Base-by-base conservation (phyloP, 768 basidiomycete genomes). In the Termitomyces heimii region DNA sequence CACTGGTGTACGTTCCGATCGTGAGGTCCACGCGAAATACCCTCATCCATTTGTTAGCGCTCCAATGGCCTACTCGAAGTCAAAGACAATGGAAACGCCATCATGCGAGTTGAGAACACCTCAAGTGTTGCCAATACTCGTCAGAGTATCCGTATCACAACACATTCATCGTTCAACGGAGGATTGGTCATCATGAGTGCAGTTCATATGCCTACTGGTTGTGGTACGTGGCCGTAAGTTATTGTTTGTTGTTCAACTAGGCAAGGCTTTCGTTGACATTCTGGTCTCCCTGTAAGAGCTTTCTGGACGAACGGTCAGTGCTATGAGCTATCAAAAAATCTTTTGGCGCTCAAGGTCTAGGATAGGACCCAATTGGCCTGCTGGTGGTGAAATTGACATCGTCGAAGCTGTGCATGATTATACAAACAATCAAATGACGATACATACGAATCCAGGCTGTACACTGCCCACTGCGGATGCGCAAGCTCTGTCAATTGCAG, bases 71-170 rank as follows among this genome's bases (percentile, higher is more conserved):
- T 98, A 31, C 66, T 85, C 31, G 75, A 81, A 14, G 77, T 94
- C 65, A 94, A 92, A 65, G 60, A 65, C 24, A 78, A 77, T 10
- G 90, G 91, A 22, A 82, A 92, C 71, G 91, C 88, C 18, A 71
- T 97, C 55, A 95, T 98, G 93, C 76, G 82, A 34, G 86, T 96
- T 26, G 92, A 96, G 67, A 94, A 90, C 6, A 95, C 92, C 5
- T 77, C 83, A 10, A 79, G 71, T 18, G 87, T 94, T 32, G 65
- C 79, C n/a, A 80, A 68, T 40, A 87, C 80, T 54, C 82, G 94
- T 58, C 79, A 83, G 69, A 87, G 88, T 61, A 79, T 96, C 39
- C 85, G 94, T 60, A 88, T 98, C 62, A 84, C 83, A 48, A 84
- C 87, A 0, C 67, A 83, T 29, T 68, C 74, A 52, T 70, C 73